These are phyloP conservation scores for Mollisia scopiformis DNA, from an alignment of 2,329 filamentous ascomycete species.

Conservation along the genomic window DNA sequence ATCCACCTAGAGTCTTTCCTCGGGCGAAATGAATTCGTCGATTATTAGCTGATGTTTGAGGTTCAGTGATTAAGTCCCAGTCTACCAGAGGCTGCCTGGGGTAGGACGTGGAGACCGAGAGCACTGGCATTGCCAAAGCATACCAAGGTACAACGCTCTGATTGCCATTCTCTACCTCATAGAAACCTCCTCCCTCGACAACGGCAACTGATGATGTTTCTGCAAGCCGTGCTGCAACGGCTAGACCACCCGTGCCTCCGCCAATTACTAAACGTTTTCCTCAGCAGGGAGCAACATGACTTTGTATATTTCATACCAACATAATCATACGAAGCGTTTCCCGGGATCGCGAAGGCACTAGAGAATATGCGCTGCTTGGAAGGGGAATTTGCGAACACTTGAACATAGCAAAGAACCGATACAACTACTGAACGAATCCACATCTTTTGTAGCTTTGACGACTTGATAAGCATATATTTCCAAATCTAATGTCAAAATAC, in stretches of 20 bases:
- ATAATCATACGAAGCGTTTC: conserved; percentile 41
- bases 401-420: background rate
- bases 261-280: conserved; percentile 40
- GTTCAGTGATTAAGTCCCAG: conserved; percentile 16
- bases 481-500: too few species aligned
- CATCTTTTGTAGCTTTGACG: background rate
- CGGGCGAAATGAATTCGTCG: conserved; percentile 16
- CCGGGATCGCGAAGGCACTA: conserved; percentile 23
- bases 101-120: background rate
- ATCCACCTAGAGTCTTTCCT: conserved; percentile 39
- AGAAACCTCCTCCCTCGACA: conserved; percentile 43
- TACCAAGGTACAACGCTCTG: conserved; percentile 8
- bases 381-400: background rate
- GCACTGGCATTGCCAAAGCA: background rate
- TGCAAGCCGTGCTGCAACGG: conserved; percentile 43
- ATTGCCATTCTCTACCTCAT: conserved; percentile 23
- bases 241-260: conserved; percentile 50
- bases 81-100: conserved; percentile 14
- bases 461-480: too few species aligned
- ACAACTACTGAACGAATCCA: background rate
- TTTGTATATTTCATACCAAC: conserved; percentile 25
- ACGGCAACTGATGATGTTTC: conserved; percentile 43
- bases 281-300: background rate
- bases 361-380: conserved; percentile 7
- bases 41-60: conserved; percentile 10